phyloP scores from a whole-genome alignment of 1,139 yeast species.

The Yamadazyma dendronema region DNA sequence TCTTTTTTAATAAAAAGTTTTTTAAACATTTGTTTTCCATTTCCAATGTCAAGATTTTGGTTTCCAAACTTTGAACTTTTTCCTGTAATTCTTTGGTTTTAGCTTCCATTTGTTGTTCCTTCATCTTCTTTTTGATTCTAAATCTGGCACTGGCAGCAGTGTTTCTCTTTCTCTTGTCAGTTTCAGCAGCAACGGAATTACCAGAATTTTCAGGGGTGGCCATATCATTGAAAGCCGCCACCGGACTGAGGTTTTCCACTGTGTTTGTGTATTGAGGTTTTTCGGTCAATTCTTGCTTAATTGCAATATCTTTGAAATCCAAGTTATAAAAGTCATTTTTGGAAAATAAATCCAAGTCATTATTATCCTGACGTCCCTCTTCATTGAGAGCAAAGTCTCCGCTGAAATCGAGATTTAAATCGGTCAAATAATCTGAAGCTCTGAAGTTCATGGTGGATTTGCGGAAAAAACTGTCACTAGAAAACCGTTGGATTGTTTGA shows the following conservation, averaged over 20 bases:
- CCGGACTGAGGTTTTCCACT: not conserved
- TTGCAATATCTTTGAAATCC: conserved; percentile 22
- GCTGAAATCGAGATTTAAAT: conserved; percentile 37
- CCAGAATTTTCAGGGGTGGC: not conserved
- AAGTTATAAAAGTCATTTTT: conserved; percentile 49
- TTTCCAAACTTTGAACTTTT: conserved; percentile 57
- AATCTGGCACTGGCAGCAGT: conserved; percentile 83
- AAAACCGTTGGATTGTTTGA: conserved; percentile 1
- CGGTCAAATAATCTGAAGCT: conserved; percentile 43
- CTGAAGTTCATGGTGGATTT: conserved; percentile 41
- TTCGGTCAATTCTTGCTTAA: not conserved
- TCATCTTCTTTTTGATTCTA: conserved; percentile 75
- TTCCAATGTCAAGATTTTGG: conserved; percentile 55
- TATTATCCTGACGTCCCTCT: conserved; percentile 12
- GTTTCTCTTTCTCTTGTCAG: conserved; percentile 68
- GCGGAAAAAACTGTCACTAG: not conserved
- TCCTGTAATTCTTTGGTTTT: conserved; percentile 63
- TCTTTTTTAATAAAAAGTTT: conserved; percentile 60
- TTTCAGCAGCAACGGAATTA: conserved; percentile 12
- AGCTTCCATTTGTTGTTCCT: conserved; percentile 82
- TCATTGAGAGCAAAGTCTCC: conserved; percentile 10
- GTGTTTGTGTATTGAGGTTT: no score
- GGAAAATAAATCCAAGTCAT: conserved; percentile 44
- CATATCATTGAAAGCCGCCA: not conserved
- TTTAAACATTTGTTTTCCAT: conserved; percentile 62